Evolutionary conservation across 495 filamentous ascomycete species (phyloP), one percentile per base, ranked within the genome.

Genomic region (Evansstolkia leycettana): DNA sequence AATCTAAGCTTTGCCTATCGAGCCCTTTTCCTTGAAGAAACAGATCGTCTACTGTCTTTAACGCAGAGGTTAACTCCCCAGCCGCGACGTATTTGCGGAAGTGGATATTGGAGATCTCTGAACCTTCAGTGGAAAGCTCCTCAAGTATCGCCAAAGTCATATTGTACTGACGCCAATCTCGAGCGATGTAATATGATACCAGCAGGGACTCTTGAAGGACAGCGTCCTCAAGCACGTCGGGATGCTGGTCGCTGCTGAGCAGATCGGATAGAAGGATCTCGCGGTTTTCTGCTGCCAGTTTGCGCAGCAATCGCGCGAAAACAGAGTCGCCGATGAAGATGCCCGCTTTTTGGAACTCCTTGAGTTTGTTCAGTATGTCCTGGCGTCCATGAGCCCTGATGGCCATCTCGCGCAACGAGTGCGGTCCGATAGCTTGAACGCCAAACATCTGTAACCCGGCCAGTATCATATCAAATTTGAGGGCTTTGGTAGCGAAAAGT

Each of bases 391-490:
- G 52, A 14, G 79, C 69, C 45, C 82, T 63, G 3, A 72, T 40
- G 8, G 75, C 79, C 52, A 93, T 69, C 23, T 84, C 75, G 31
- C 82, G 76, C 31, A 90, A 38, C 2, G 82, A 76, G 8, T 79
- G 58, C 1, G 84, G 79, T 7, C 84, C 84, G 40, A 90, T 78
- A 13, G 62, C 55, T 24, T 72, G 57, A 9, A 84, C 60, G 2
- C 76, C 75, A 34, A 89, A 67, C 46, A 78, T 73, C 26, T 62
- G 65, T 16, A 90, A 55, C 0, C 73, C 65, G 26, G 65, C 67
- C 17, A 87, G 70, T 13, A 82, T 69, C 31, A 70, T 65, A 28
- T 84, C 71, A 12, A 88, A 55, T 3, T 70, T 68, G 18, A 85
- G 64, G 38, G 77, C 70, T 14, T 55, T 69, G 12, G 82, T 87